These are phyloP conservation scores for Monosporascus sp. DNA, from an alignment of 2,329 filamentous ascomycete genomes.

Conservation along the genomic window DNA sequence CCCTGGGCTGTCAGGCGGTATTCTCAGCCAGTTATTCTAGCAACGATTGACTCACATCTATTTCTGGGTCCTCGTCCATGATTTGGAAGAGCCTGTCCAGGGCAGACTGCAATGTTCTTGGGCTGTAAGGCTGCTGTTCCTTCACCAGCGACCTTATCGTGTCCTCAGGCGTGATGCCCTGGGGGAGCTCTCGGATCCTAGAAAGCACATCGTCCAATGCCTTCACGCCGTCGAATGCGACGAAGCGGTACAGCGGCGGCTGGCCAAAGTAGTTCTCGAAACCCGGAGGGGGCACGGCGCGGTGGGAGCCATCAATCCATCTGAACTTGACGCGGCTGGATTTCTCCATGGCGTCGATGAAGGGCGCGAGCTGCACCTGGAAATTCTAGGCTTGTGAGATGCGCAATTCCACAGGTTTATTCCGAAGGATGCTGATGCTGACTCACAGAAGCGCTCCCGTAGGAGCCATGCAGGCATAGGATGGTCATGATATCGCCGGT, in stretches of 20 bases:
- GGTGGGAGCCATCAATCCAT: constrained; percentile 11
- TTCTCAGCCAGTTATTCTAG: too few species aligned
- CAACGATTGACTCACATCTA: constrained; percentile 25
- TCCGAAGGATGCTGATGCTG: too few species aligned
- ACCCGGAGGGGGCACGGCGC: constrained; percentile 11
- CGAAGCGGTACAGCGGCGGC: constrained; percentile 13
- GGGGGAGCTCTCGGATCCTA: constrained; percentile 11
- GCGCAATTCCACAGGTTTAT: too few species aligned
- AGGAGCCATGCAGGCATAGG: too few species aligned
- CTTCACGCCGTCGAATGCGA: constrained; percentile 7
- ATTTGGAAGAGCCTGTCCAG: constrained; percentile 30
- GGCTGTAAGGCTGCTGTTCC: constrained; percentile 3
- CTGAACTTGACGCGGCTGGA: constrained; percentile 10
- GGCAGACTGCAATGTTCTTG: constrained; percentile 3
- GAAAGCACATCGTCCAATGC: constrained; percentile 10
- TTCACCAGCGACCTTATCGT: constrained; percentile 6
- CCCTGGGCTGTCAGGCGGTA: constrained; percentile 5
- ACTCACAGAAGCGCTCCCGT: too few species aligned
- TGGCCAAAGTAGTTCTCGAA: constrained; percentile 17
- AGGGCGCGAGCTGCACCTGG: constrained; percentile 12
- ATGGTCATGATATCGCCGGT: too few species aligned
- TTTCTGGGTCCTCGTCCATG: constrained; percentile 31
- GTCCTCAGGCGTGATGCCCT: constrained; percentile 10
- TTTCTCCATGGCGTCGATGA: constrained; percentile 13
- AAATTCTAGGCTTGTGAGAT: constrained; percentile 7